These are phyloP conservation scores for Penicillium cinerascens DNA, from an alignment of 495 filamentous ascomycete genomes.

Conservation along the genomic window DNA sequence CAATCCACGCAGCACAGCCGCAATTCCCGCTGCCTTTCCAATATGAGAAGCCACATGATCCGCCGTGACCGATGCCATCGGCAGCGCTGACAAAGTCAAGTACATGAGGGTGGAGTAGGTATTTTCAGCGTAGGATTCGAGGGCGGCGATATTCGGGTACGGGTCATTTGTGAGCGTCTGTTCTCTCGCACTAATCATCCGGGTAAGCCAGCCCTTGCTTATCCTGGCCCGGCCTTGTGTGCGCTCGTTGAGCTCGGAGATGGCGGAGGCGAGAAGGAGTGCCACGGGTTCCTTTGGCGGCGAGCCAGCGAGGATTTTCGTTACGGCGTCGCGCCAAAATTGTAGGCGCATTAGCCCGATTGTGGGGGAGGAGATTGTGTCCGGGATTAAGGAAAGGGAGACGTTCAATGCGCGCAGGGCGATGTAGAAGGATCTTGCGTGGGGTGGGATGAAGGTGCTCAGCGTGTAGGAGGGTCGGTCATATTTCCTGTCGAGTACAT, in stretches of 20 bases:
- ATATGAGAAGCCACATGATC: slow-evolving; percentile 94
- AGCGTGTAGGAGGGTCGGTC: slow-evolving; percentile 88
- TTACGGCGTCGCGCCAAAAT: slow-evolving; percentile 87
- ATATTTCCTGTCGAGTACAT: slow-evolving; percentile 55
- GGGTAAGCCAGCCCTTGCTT: slow-evolving; percentile 76
- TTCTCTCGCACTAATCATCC: slow-evolving; percentile 75
- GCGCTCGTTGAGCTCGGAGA: slow-evolving; percentile 55
- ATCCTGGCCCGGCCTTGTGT: slow-evolving; percentile 54
- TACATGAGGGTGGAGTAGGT: slow-evolving; percentile 95
- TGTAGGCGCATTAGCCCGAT: slow-evolving; percentile 85
- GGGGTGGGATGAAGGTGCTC: slow-evolving; percentile 71
- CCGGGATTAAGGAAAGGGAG: slow-evolving; percentile 81
- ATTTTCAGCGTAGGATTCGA: slow-evolving; percentile 88
- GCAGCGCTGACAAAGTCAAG: slow-evolving; percentile 72
- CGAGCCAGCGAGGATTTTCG: slow-evolving; percentile 64
- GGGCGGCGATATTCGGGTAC: slow-evolving; percentile 63
- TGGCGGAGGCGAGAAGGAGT: slow-evolving; percentile 70
- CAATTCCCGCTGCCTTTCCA: slow-evolving; percentile 88
- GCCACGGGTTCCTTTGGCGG: slow-evolving; percentile 89
- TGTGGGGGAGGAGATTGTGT: slow-evolving; percentile 75
- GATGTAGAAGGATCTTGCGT: slow-evolving; percentile 74
- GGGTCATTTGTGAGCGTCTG: slow-evolving; percentile 80
- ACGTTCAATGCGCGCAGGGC: slow-evolving; percentile 91
- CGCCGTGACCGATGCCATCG: slow-evolving; percentile 72
- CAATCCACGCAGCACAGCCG: slow-evolving; percentile 75